Percentiles rank a stretch among this genome's conserved stretches.
Evolutionary conservation across 139 green algal species (phyloP).

Genomic region (Micractinium sp.): DNA sequence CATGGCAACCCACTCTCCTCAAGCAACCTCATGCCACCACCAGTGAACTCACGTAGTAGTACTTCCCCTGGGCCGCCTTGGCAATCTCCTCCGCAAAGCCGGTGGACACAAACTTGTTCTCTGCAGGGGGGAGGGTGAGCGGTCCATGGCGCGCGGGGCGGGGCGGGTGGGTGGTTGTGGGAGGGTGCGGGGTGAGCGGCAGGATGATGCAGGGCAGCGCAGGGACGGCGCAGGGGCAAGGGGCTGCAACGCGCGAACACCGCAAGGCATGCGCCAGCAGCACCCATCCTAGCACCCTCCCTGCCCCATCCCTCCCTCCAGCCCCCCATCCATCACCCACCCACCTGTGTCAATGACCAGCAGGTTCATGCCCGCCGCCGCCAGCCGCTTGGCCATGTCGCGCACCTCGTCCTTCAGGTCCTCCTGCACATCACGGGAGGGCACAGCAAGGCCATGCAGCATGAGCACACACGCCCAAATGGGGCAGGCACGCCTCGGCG

Average conservation of each 20-base stretch:
- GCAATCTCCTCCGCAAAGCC: constrained; percentile 99
- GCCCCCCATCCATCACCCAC: background rate
- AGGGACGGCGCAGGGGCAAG: no score
- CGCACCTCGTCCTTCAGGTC: constrained; percentile 80
- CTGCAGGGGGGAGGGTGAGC: background rate
- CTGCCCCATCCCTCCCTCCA: background rate
- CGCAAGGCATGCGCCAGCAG: no score
- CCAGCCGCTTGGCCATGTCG: constrained; percentile 91
- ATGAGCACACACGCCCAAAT: no score
- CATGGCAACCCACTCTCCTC: no score
- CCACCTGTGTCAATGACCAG: constrained; percentile 98
- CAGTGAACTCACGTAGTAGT: constrained; percentile 86
- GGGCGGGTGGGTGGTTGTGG: background rate
- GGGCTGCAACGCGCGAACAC: no score
- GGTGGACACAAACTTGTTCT: constrained; percentile 98
- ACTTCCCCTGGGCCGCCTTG: constrained; percentile 71
- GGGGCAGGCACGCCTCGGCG: no score
- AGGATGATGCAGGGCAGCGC: background rate
- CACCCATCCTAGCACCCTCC: no score
- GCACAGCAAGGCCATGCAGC: background rate
- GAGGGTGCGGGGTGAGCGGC: no score
- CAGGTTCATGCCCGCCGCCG: constrained; percentile 79
- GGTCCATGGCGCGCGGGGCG: no score
- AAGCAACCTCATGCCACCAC: no score
- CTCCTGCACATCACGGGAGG: constrained; percentile 36